Conservation (phyloP, 1,284 basidiomycete species). For the Vanrija humicola region DNA sequence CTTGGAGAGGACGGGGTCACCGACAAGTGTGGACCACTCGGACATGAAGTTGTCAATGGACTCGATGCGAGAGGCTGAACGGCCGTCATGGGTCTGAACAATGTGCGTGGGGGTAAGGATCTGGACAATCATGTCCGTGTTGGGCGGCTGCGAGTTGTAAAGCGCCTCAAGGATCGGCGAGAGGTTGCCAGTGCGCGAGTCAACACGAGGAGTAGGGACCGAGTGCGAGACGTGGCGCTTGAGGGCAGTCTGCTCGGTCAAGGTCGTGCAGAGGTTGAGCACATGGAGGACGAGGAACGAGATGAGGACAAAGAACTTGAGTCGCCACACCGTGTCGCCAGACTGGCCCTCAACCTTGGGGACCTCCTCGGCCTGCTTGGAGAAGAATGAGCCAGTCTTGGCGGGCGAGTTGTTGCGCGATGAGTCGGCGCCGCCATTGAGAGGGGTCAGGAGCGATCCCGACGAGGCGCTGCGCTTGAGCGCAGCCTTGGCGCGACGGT, state of each 20-base stretch:
- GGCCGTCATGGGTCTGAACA: conserved; percentile 38
- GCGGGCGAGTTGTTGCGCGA: conserved; percentile 10
- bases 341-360: conserved; percentile 13
- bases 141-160: conserved; percentile 51
- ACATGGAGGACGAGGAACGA: conserved; percentile 85
- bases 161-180: conserved; percentile 60
- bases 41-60: conserved; percentile 82
- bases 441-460: conserved; percentile 4
- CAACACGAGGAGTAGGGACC: conserved; percentile 30
- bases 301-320: conserved; percentile 86
- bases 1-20: conserved; percentile 91
- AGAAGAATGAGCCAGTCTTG: conserved; percentile 9
- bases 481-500: conserved; percentile 20
- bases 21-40: conserved; percentile 90
- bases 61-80: conserved; percentile 42
- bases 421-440: background rate
- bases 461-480: conserved; percentile 18
- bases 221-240: conserved; percentile 55
- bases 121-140: conserved; percentile 62
- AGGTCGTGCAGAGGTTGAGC: conserved; percentile 87
- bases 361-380: conserved; percentile 6
- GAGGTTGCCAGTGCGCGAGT: conserved; percentile 55
- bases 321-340: conserved; percentile 75
- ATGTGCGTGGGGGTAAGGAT: conserved; percentile 65
- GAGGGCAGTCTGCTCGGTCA: conserved; percentile 68